A percentile compares a stretch with the other conserved stretches of the same genome.
phyloP scores from a whole-genome alignment of 768 basidiomycete species.

The Lentinula detonsa region DNA sequence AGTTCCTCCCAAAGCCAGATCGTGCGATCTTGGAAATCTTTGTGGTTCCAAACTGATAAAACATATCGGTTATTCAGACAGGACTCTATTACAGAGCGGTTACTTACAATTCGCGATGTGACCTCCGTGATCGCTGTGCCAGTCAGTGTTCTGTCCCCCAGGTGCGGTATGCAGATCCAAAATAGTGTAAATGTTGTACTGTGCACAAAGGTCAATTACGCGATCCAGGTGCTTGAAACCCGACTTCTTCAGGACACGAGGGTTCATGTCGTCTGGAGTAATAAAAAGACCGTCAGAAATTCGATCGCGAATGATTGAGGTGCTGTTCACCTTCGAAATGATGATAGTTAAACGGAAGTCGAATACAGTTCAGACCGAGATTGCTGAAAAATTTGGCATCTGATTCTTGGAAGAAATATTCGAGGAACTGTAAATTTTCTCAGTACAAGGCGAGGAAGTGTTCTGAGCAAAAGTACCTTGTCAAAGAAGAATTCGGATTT shows the following conservation, averaged over 20 bases:
- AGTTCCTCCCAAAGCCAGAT: conserved; percentile 76
- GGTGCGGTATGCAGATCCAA: conserved; percentile 77
- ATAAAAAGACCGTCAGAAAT: background rate
- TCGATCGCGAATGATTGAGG: background rate
- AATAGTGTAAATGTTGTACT: conserved; percentile 74
- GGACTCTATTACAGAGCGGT: background rate
- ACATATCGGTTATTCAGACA: background rate
- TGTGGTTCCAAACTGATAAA: conserved; percentile 67
- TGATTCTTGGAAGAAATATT: conserved; percentile 74
- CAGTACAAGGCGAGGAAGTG: background rate
- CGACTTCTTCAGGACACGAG: conserved; percentile 63
- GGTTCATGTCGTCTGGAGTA: conserved; percentile 60
- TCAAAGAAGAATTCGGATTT: conserved; percentile 81
- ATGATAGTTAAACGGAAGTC: conserved; percentile 68
- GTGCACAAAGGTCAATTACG: conserved; percentile 70
- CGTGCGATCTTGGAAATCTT: conserved; percentile 76
- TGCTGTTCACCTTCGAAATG: conserved; percentile 53
- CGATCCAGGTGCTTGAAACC: conserved; percentile 83
- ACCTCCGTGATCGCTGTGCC: conserved; percentile 72
- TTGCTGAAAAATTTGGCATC: conserved; percentile 76
- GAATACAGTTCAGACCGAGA: conserved; percentile 76
- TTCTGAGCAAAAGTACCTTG: conserved; percentile 39
- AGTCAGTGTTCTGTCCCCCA: conserved; percentile 71
- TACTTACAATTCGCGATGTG: conserved; percentile 55
- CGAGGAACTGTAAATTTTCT: conserved; percentile 50